phyloP scores from a whole-genome alignment of 2,329 filamentous ascomycete species.

The Cladosporium sp. region DNA sequence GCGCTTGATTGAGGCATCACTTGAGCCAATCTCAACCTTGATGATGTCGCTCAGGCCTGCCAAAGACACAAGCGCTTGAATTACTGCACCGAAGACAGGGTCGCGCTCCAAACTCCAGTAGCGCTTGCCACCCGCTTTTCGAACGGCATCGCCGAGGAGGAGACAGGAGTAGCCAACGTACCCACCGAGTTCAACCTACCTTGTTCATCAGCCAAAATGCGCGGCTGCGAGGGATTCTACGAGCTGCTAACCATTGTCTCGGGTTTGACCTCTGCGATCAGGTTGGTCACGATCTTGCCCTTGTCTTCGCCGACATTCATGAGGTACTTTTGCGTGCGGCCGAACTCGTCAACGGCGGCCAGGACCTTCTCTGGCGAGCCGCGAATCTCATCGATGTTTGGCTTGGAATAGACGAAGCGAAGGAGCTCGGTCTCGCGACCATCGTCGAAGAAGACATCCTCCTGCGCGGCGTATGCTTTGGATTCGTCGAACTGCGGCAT shows the following conservation, averaged over 20 bases:
- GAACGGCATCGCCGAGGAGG: conserved; percentile 65
- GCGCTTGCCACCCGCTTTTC: conserved; percentile 57
- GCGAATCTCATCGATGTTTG: conserved; percentile 59
- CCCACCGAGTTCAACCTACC: conserved; percentile 67
- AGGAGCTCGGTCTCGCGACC: conserved; percentile 71
- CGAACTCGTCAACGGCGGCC: conserved; percentile 67
- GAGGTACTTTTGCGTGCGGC: conserved; percentile 61
- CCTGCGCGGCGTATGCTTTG: conserved; percentile 47
- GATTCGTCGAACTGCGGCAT: conserved; percentile 35
- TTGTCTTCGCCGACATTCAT: conserved; percentile 80
- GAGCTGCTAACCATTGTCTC: conserved; percentile 52
- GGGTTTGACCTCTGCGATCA: conserved; percentile 65
- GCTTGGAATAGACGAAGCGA: conserved; percentile 61
- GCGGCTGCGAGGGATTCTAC: conserved; percentile 8
- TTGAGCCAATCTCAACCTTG: conserved; percentile 65
- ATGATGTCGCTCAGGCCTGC: conserved; percentile 69
- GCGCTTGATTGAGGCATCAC: conserved; percentile 60
- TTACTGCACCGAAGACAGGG: conserved; percentile 68
- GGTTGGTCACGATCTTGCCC: conserved; percentile 63
- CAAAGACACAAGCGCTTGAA: conserved; percentile 64
- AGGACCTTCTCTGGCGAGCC: conserved; percentile 62
- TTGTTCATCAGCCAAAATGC: conserved; percentile 18
- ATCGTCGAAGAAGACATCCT: conserved; percentile 55
- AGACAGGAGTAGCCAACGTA: conserved; percentile 81
- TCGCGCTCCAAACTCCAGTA: conserved; percentile 73